A percentile compares a stretch with the other conserved stretches of the same genome.
Conservation (phyloP, 441 rosid species). For the Breynia disticha region DNA sequence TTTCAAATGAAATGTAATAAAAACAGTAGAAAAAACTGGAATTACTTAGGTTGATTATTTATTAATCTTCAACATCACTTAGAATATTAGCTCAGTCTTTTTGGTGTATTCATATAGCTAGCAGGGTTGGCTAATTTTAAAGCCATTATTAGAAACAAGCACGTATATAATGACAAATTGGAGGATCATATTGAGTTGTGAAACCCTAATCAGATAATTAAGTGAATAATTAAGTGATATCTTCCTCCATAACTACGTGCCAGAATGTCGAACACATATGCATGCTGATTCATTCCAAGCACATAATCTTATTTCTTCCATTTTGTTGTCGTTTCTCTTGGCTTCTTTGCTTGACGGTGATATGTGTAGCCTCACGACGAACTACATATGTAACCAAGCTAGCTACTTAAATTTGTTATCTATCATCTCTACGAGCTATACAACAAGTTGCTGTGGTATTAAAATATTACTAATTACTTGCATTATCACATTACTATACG, state of each 20-base stretch:
- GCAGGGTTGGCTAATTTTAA: constrained; percentile 11
- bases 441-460: no score
- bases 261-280: constrained; percentile 27
- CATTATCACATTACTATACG: no score
- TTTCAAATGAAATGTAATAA: background rate
- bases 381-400: background rate
- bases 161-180: constrained; percentile 9
- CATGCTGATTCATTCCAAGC: constrained; percentile 12
- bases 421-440: no score
- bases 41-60: constrained; percentile 6
- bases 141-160: constrained; percentile 6
- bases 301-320: constrained; percentile 28
- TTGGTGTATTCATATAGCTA: constrained; percentile 7
- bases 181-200: constrained; percentile 29
- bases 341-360: constrained; percentile 19
- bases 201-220: background rate
- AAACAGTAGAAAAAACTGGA: constrained; percentile 6
- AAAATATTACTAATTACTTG: no score
- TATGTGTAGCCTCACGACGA: constrained; percentile 23
- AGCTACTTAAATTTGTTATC: background rate
- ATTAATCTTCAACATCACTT: constrained; percentile 7
- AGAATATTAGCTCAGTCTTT: constrained; percentile 19
- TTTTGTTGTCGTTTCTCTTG: constrained; percentile 32
- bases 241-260: constrained; percentile 32
- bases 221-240: constrained; percentile 12